A percentile compares a stretch with the other conserved stretches of the same genome.
Conservation (phyloP, 2,329 filamentous ascomycete genomes). For the Fusarium chuoi region DNA sequence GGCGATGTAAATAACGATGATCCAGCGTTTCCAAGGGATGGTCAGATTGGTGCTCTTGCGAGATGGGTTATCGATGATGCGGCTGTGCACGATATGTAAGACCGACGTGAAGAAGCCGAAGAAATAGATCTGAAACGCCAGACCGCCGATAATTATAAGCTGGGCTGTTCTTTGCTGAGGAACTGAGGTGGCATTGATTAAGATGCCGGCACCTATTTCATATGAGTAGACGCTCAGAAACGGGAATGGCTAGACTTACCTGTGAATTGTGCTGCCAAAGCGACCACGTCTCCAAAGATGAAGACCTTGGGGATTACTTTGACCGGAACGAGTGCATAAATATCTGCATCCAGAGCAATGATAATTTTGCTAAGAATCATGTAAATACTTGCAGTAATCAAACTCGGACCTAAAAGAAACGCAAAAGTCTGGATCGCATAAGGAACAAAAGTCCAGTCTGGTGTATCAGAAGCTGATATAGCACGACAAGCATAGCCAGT, state of each 20-base stretch:
- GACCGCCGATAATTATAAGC: conserved; percentile 60
- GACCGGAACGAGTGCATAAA: conserved; percentile 53
- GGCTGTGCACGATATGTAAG: conserved; percentile 55
- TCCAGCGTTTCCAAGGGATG: conserved; percentile 45
- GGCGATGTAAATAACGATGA: conserved; percentile 31
- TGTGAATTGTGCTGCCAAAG: conserved; percentile 47
- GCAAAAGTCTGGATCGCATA: conserved; percentile 53
- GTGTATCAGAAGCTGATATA: conserved; percentile 53
- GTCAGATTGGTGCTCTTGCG: neutral
- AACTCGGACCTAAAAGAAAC: conserved; percentile 49
- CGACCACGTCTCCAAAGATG: conserved; percentile 58
- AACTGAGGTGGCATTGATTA: conserved; percentile 36
- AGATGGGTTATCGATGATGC: conserved; percentile 19
- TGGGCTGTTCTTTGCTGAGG: conserved; percentile 47
- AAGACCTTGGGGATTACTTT: conserved; percentile 60
- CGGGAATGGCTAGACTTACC: neutral
- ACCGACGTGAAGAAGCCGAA: conserved; percentile 63
- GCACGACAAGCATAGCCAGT: conserved; percentile 58
- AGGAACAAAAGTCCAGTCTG: conserved; percentile 44
- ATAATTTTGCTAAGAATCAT: conserved; percentile 57
- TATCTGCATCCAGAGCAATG: conserved; percentile 48
- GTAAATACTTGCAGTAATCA: conserved; percentile 57
- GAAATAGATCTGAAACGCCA: conserved; percentile 63
- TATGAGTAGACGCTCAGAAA: neutral
- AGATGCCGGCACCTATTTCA: conserved; percentile 30